Evolutionary conservation across 257 asterid genomes (phyloP).

Genomic region (Solanum boliviense): DNA sequence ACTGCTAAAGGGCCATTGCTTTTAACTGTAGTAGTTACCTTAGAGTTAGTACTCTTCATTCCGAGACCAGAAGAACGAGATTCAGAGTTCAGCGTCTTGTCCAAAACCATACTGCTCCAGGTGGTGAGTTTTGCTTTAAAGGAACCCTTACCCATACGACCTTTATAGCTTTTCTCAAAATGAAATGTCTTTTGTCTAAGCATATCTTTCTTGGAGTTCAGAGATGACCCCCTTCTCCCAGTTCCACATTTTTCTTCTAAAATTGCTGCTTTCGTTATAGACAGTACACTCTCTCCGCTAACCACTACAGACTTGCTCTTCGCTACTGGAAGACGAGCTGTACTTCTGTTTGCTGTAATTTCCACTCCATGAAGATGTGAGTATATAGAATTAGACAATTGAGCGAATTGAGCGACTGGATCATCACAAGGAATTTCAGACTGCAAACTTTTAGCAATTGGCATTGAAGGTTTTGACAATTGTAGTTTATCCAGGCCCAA

Average conservation of each 20-base stretch:
- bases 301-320: slow-evolving; percentile 19
- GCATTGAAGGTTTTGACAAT: slow-evolving; percentile 7
- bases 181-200: slow-evolving; percentile 61
- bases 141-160: slow-evolving; percentile 53
- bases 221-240: slow-evolving; percentile 26
- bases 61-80: slow-evolving; percentile 27
- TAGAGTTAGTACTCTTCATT: slow-evolving; percentile 31
- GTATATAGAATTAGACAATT: slow-evolving; percentile 5
- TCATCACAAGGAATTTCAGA: slow-evolving; percentile 12
- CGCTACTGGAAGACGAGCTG: slow-evolving; percentile 18
- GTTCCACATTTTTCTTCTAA: slow-evolving; percentile 33
- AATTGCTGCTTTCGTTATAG: slow-evolving; percentile 6
- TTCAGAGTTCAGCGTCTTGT: slow-evolving; percentile 34
- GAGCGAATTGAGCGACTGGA: slow-evolving; percentile 8
- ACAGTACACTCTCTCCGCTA: slow-evolving; percentile 12
- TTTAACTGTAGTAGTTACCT: slow-evolving; percentile 18
- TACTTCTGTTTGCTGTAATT: slow-evolving; percentile 13
- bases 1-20: slow-evolving; percentile 11
- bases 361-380: slow-evolving; percentile 9
- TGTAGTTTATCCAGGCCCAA: slow-evolving; percentile 13
- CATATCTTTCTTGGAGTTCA: slow-evolving; percentile 45
- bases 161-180: slow-evolving; percentile 54
- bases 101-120: slow-evolving; percentile 63
- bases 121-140: slow-evolving; percentile 59
- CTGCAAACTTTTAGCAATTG: slow-evolving; percentile 12